These are phyloP conservation scores for Cryomyces minteri DNA, from an alignment of 495 filamentous ascomycete genomes.

Conservation along the genomic window DNA sequence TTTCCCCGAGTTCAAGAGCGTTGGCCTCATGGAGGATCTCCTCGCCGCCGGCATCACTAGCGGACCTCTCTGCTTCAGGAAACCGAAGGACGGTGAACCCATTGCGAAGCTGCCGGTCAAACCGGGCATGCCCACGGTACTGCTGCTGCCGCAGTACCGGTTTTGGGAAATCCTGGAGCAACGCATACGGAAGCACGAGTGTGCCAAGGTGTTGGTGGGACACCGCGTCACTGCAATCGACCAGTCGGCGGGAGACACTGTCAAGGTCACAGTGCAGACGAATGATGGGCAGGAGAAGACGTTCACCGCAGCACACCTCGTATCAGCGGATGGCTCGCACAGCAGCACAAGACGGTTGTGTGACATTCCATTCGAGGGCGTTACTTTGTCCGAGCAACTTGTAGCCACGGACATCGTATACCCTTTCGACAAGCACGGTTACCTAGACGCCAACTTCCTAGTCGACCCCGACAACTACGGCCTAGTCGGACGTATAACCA, in stretches of 20 bases:
- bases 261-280: constrained; percentile 1
- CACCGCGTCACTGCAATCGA: constrained; percentile 1
- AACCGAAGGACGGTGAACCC: constrained; percentile 4
- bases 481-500: constrained; percentile 7
- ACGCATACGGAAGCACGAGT: constrained; percentile 5
- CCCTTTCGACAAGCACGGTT: constrained; percentile 11
- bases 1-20: constrained; percentile 7
- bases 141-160: constrained; percentile 9
- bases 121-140: constrained; percentile 5
- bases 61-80: constrained; percentile 3
- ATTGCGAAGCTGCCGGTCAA: constrained; percentile 5
- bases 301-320: constrained; percentile 4
- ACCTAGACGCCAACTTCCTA: constrained; percentile 7
- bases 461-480: constrained; percentile 12
- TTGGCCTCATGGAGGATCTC: constrained; percentile 7
- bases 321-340: constrained; percentile 11
- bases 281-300: not conserved
- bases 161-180: constrained; percentile 8
- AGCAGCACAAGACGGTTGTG: constrained; percentile 6
- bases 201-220: constrained; percentile 2
- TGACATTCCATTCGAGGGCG: constrained; percentile 11
- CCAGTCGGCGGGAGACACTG: not conserved
- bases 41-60: constrained; percentile 2
- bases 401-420: constrained; percentile 11
- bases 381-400: constrained; percentile 10